Conservation (phyloP, 805 yeast genomes). For the Lipomyces yamadae region DNA sequence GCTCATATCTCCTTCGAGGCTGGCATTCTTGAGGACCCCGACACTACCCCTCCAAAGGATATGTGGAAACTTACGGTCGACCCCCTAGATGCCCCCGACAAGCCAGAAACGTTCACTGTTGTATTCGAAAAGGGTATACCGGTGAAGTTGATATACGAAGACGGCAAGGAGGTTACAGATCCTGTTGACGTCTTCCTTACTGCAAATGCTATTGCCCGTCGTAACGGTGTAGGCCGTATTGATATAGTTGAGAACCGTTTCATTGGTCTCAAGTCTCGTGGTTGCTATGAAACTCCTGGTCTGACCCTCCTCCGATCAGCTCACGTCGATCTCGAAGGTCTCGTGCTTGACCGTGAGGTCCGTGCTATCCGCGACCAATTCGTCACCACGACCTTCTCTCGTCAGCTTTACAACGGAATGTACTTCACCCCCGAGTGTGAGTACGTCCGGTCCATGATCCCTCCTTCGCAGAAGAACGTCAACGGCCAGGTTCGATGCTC, state of each 20-base stretch:
- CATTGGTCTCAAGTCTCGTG: constrained; percentile 98
- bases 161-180: constrained; percentile 68
- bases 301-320: constrained; percentile 90
- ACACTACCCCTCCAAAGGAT: constrained; percentile 98
- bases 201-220: constrained; percentile 94
- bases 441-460: constrained; percentile 89
- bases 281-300: constrained; percentile 99
- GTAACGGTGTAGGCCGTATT: constrained; percentile 99
- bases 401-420: constrained; percentile 92
- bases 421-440: constrained; percentile 99
- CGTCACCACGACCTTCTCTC: constrained; percentile 90
- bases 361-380: constrained; percentile 95
- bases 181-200: constrained; percentile 91
- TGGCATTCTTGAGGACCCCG: constrained; percentile 98
- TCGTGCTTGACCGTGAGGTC: constrained; percentile 96
- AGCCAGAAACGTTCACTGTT: constrained; percentile 86
- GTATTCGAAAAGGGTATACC: constrained; percentile 88
- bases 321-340: constrained; percentile 96
- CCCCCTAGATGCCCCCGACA: constrained; percentile 92
- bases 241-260: constrained; percentile 99
- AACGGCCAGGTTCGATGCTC: constrained; percentile 95
- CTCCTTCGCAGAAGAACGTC: constrained; percentile 92
- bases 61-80: constrained; percentile 99
- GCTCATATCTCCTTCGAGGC: constrained; percentile 99
- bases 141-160: constrained; percentile 68